Evolutionary conservation across 2,329 filamentous ascomycete genomes (phyloP).

Genomic region (Berkeleyomyces basicola): DNA sequence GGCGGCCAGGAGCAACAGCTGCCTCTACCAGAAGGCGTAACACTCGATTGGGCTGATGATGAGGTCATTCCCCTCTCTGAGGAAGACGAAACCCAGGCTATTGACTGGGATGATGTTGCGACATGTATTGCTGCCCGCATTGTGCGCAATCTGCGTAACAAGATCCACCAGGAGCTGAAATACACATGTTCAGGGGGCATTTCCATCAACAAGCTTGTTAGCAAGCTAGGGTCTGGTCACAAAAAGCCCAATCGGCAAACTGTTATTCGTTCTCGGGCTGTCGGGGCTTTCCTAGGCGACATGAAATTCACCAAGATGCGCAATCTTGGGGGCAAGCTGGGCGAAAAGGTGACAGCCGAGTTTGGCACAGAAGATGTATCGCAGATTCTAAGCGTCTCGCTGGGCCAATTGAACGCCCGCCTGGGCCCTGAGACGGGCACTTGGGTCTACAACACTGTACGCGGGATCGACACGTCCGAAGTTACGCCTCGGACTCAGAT

Average conservation of each 20-base stretch:
- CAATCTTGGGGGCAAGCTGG: conserved; percentile 87
- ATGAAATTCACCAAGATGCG: conserved; percentile 94
- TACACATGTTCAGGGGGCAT: conserved; percentile 91
- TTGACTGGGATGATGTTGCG: conserved; percentile 91
- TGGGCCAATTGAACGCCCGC: conserved; percentile 61
- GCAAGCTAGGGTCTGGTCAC: conserved; percentile 79
- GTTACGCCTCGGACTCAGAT: conserved; percentile 85
- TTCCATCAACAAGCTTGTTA: conserved; percentile 83
- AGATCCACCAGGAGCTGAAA: conserved; percentile 51
- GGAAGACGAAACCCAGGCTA: conserved; percentile 60
- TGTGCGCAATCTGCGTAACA: conserved; percentile 54
- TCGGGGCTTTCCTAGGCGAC: conserved; percentile 58
- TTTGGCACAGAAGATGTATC: conserved; percentile 69
- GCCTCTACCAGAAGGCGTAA: conserved; percentile 51
- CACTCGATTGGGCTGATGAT: conserved; percentile 69
- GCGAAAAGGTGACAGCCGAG: conserved; percentile 63
- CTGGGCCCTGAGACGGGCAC: conserved; percentile 69
- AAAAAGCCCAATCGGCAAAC: conserved; percentile 94
- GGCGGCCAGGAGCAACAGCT: conserved; percentile 55
- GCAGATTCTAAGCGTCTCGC: conserved; percentile 53
- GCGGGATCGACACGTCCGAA: conserved; percentile 74
- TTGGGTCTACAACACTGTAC: conserved; percentile 73
- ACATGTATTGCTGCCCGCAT: conserved; percentile 82
- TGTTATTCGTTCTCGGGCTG: conserved; percentile 73
- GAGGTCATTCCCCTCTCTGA: conserved; percentile 65